Conservation (phyloP, 768 basidiomycete species). For the Russula earlei region DNA sequence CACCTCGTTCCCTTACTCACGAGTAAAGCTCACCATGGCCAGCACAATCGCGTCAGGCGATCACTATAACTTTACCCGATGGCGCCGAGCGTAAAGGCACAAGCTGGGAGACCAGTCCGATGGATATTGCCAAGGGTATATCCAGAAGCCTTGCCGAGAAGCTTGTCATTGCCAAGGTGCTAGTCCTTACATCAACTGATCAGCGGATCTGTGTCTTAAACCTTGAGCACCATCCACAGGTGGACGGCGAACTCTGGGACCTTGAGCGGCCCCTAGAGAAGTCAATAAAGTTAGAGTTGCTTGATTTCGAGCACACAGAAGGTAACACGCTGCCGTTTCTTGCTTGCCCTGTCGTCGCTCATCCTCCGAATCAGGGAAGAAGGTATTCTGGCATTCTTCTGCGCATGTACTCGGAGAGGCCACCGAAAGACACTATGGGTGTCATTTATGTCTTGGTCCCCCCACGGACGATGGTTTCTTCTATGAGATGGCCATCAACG, state of each 20-base stretch:
- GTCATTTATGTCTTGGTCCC: constrained; percentile 93
- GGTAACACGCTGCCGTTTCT: constrained; percentile 33
- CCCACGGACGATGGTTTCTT: constrained; percentile 98
- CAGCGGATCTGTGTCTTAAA: background rate
- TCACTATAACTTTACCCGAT: constrained; percentile 77
- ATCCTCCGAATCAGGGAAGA: constrained; percentile 59
- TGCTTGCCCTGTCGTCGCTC: background rate
- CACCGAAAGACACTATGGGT: constrained; percentile 92
- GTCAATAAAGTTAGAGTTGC: constrained; percentile 67
- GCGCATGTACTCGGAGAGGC: constrained; percentile 97
- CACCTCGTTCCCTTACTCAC: background rate
- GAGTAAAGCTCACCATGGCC: constrained; percentile 8
- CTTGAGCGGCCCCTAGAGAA: constrained; percentile 89
- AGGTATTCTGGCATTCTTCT: constrained; percentile 99
- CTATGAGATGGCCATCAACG: constrained; percentile 93
- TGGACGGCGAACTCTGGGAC: constrained; percentile 86
- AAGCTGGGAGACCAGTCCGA: constrained; percentile 91
- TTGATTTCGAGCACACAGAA: constrained; percentile 91
- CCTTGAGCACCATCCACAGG: constrained; percentile 33
- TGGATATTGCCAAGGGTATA: constrained; percentile 83
- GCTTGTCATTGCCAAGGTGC: constrained; percentile 86
- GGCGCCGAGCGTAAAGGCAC: constrained; percentile 75
- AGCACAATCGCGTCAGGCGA: constrained; percentile 79
- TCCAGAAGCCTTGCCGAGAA: constrained; percentile 82
- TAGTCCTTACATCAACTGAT: constrained; percentile 14